Base-by-base conservation (phyloP, 1,284 basidiomycete genomes). In the Melampsora larici-populina region DNA sequence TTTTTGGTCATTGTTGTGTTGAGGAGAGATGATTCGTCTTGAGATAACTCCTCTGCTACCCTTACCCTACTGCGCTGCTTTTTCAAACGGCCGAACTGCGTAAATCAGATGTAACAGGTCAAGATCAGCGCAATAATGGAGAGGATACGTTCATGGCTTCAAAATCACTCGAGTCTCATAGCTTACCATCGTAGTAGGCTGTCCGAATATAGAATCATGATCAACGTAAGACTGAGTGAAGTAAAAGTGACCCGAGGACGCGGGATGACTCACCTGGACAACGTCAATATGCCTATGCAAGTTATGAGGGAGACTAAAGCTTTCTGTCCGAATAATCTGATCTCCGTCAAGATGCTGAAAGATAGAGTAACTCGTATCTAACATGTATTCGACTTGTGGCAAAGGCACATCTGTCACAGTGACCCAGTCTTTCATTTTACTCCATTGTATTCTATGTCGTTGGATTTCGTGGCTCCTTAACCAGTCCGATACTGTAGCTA, bases 121-220 rank as follows among this genome's bases (percentile, higher is more conserved):
- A 29, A 58, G 24, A 58, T 17, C n/a, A 58, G 17, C 8, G 8
- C 55, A 24, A 29, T 15, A 5, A 58, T 9, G 18, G 5, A 0
- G 21, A 58, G 55, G 55, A 2, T 24, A 58, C 21, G 55, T 58
- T 11, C 13, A 9, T 43, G 40, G 40, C 40, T 43, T 43, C 40
- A 43, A 43, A 7, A 1, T 43, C 7, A 43, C n/a, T n/a, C n/a
- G n/a, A n/a, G n/a, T n/a, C 40, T 7, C 7, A 21, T 29, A 70
- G 36, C 68, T 78, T 62, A 78, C 75, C 75, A 78, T 78, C 18
- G 75, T 78, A 31, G 75, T 78, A 8, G 75, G 75, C 75, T 78
- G 21, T 21, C 15, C 29, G 13, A 7, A 46, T 31, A 17, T n/a
- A 65, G 29, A n/a, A 29, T n/a, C 13, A 33, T 33, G 1, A 65